phyloP scores from a whole-genome alignment of 2,329 filamentous ascomycete genomes.

The Rhynchosporium secalis region DNA sequence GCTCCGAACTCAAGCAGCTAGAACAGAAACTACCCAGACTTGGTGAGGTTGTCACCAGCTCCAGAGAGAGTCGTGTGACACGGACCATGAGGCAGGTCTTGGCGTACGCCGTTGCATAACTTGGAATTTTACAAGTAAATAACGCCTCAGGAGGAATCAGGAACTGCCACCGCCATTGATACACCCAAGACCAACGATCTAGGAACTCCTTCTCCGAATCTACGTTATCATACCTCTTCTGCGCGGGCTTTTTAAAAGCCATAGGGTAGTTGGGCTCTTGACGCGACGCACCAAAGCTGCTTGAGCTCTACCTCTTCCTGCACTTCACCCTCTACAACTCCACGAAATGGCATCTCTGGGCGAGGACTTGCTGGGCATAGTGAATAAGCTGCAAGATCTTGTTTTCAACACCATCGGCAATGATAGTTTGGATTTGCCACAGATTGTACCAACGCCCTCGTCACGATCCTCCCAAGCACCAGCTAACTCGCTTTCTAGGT shows the following conservation, averaged over 20 bases:
- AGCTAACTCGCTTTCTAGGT: constrained; percentile 58
- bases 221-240: neutral
- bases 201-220: neutral
- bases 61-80: neutral
- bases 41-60: constrained; percentile 1
- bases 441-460: constrained; percentile 72
- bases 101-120: constrained; percentile 2
- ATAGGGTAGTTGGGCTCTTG: constrained; percentile 8
- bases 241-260: neutral
- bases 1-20: too few species aligned
- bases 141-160: neutral
- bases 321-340: constrained; percentile 17
- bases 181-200: neutral
- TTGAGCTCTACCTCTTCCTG: constrained; percentile 13
- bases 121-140: constrained; percentile 16
- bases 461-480: constrained; percentile 25
- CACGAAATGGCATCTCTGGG: constrained; percentile 82
- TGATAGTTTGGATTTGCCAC: constrained; percentile 93
- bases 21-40: neutral
- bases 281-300: constrained; percentile 23
- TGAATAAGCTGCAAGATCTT: constrained; percentile 97
- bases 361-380: constrained; percentile 90
- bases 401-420: constrained; percentile 99
- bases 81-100: constrained; percentile 9
- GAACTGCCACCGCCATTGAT: neutral